Percentiles rank a stretch among this genome's conserved stretches.
Evolutionary conservation across 163 green algal genomes (phyloP).

Genomic region (Chlorella variabilis): DNA sequence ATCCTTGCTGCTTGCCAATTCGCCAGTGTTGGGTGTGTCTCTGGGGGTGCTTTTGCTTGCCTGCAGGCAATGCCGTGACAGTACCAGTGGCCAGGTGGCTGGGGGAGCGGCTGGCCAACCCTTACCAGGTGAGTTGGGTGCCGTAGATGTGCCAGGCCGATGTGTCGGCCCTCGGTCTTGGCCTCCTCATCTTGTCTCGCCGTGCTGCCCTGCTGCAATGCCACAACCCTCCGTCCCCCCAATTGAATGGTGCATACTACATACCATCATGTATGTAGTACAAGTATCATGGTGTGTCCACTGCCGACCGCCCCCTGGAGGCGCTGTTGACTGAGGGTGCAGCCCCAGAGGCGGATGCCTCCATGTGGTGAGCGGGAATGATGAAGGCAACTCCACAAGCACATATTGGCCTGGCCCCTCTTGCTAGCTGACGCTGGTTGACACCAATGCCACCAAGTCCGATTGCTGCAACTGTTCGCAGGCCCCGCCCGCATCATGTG

Average conservation of each 20-base stretch:
- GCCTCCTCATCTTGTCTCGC: neutral
- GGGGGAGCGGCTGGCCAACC: conserved; percentile 71
- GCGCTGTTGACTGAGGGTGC: conserved; percentile 26
- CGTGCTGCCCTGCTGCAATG: neutral
- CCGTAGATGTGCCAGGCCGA: neutral
- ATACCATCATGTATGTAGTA: too few species aligned
- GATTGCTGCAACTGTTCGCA: too few species aligned
- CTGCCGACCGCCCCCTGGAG: conserved; percentile 38
- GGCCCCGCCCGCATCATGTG: conserved; percentile 24
- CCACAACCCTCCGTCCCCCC: neutral
- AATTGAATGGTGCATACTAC: too few species aligned
- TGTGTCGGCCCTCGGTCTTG: too few species aligned
- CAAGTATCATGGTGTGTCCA: conserved; percentile 29
- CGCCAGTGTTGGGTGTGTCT: neutral
- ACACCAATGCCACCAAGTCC: too few species aligned
- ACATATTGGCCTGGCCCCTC: too few species aligned
- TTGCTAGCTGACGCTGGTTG: too few species aligned
- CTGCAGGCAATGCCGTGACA: conserved; percentile 86
- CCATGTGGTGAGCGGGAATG: conserved; percentile 21
- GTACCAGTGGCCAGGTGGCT: conserved; percentile 83
- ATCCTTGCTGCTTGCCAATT: too few species aligned
- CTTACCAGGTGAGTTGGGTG: conserved; percentile 50
- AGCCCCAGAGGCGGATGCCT: neutral
- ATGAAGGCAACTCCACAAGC: too few species aligned
- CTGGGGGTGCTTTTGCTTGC: conserved; percentile 45